Base-by-base conservation (phyloP, 164 flowering plant species). In the Vitis rotundifolia region DNA sequence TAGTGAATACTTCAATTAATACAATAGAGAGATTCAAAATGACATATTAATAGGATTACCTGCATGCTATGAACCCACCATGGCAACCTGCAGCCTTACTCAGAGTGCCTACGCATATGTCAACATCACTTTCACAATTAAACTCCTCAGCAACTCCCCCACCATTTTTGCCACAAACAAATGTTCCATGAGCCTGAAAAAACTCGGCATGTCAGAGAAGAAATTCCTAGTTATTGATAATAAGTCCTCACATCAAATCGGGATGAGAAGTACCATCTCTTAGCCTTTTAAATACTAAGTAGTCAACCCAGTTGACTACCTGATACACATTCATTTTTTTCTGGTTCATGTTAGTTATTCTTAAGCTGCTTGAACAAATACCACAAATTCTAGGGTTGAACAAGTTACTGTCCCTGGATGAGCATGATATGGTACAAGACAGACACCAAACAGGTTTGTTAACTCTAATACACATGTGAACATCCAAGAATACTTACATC, bases 21-120 rank as follows among this genome's bases (percentile, higher is more conserved):
- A 28, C 37, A 10, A 22, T 49, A 31, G 9, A 63, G 9, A 51
- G 52, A 63, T 3, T 26, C 51, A 22, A 61, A 18, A 63, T 28
- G 14, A 51, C 11, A 31, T 14, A 15, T 22, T 31, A 60, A 64
- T 16, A 60, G 14, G 57, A 37, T 71, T 78, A 91, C 99, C 99
- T 95, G 97, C 99, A 91, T 51, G 99, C 90, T 31, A 95, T 83
- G 74, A 91, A 95, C 64, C 99, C 99, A 72, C 98, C 99, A 71
- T 83, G 91, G 79, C 97, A 91, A 71, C 97, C 99, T 7, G 88
- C 94, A 75, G 97, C 99, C 83, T 93, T 93, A 62, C 98, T 95
- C 77, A 94, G 81, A 73, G 99, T 94, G 61, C 98, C 99, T 16
- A 95, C 66, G 67, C 90, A 91, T 68, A 93, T 88, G 69, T 95